Conservation (phyloP, 352 stramenopile species). For the Phytopythium ostracodes region DNA sequence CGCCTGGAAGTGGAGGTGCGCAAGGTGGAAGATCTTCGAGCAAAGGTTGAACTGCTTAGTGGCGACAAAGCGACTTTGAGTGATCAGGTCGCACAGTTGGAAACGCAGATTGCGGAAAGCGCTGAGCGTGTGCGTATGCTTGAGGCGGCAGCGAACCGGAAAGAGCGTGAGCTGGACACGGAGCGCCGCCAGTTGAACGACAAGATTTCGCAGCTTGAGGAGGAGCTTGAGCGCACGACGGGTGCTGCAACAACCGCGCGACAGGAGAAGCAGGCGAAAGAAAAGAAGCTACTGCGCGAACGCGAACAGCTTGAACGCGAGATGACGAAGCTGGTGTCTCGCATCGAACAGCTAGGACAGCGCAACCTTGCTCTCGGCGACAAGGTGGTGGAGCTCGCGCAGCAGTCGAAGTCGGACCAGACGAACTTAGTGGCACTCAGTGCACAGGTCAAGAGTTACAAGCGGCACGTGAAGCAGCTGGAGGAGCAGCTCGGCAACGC, state of each 20-base stretch:
- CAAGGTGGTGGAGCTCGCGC: constrained; percentile 48
- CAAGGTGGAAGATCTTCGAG: constrained; percentile 33
- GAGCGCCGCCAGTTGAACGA: constrained; percentile 6
- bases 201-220: constrained; percentile 26
- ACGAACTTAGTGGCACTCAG: constrained; percentile 53
- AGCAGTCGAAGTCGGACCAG: constrained; percentile 59
- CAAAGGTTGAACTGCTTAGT: constrained; percentile 28
- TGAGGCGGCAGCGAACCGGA: constrained; percentile 19
- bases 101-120: constrained; percentile 19
- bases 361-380: constrained; percentile 58
- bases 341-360: constrained; percentile 47
- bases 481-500: constrained; percentile 33
- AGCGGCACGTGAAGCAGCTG: constrained; percentile 39
- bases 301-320: constrained; percentile 52
- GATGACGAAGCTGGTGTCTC: constrained; percentile 39
- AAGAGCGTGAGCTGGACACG: constrained; percentile 21
- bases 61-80: constrained; percentile 30
- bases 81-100: constrained; percentile 18
- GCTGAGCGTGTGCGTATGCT: constrained; percentile 22
- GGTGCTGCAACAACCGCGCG: constrained; percentile 21
- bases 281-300: constrained; percentile 58
- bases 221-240: constrained; percentile 23
- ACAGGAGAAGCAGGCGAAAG: constrained; percentile 32
- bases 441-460: constrained; percentile 64
- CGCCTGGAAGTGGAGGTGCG: constrained; percentile 33